phyloP scores from a whole-genome alignment of 1,139 yeast species.

The Geotrichum klebahnii region DNA sequence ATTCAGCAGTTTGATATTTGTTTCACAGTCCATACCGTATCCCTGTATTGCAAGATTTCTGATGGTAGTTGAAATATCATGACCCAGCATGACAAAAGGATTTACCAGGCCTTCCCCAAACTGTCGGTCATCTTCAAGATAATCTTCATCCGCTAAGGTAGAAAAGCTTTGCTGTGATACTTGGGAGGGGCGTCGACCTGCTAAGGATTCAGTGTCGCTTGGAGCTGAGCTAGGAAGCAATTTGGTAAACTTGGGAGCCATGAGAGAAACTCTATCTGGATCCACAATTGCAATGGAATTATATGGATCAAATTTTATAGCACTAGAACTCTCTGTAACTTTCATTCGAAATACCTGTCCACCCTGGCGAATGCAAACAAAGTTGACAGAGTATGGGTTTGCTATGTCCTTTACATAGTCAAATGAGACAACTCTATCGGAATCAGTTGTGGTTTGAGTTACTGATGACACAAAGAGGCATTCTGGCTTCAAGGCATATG shows the following conservation, averaged over 20 bases:
- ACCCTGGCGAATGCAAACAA: conserved; percentile 84
- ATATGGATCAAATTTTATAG: conserved; percentile 61
- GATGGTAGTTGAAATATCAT: conserved; percentile 46
- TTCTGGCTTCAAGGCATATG: conserved; percentile 4
- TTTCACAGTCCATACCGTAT: conserved; percentile 66
- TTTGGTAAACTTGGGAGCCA: conserved; percentile 17
- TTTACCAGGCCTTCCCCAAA: conserved; percentile 28
- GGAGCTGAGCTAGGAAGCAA: background rate
- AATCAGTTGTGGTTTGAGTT: conserved; percentile 68
- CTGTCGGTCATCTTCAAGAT: conserved; percentile 33
- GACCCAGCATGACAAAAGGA: conserved; percentile 29
- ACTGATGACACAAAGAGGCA: conserved; percentile 73
- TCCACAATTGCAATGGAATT: conserved; percentile 70
- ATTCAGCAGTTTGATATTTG: conserved; percentile 60
- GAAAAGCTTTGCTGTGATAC: conserved; percentile 29
- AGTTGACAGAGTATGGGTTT: conserved; percentile 45
- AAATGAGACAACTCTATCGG: conserved; percentile 76
- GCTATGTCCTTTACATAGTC: conserved; percentile 66
- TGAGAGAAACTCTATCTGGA: conserved; percentile 49
- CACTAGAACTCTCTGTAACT: conserved; percentile 62
- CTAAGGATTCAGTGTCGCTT: background rate
- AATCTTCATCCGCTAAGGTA: conserved; percentile 33
- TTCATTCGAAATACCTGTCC: conserved; percentile 83
- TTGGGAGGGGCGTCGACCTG: conserved; percentile 5
- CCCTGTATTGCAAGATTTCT: conserved; percentile 67